Conservation (phyloP, 2,329 filamentous ascomycete genomes). For the Fusarium bactridioides region DNA sequence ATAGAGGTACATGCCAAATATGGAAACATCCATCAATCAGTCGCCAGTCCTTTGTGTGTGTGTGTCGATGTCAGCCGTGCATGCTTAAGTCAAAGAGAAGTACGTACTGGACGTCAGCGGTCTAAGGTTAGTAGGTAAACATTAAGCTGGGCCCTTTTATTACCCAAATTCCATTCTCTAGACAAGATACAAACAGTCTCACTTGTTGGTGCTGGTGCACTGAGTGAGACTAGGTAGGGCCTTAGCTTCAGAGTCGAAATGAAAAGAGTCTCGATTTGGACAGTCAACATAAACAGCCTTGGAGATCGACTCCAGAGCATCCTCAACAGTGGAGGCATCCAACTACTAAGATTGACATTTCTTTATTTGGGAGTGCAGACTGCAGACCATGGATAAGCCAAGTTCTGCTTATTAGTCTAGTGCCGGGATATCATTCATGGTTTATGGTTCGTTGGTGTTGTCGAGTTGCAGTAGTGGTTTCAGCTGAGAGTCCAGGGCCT, state of each 20-base stretch:
- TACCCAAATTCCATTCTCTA: not conserved
- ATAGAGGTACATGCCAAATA: constrained; percentile 18
- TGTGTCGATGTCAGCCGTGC: constrained; percentile 17
- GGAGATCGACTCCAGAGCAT: not conserved
- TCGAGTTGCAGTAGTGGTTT: constrained; percentile 29
- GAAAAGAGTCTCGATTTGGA: constrained; percentile 11
- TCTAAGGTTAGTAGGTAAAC: not conserved
- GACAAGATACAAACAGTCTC: not conserved
- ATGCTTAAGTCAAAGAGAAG: not conserved
- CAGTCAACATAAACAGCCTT: constrained; percentile 8
- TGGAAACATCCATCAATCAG: constrained; percentile 22
- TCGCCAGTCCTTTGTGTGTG: constrained; percentile 4
- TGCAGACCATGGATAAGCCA: not conserved
- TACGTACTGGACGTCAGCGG: not conserved
- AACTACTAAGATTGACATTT: constrained; percentile 8
- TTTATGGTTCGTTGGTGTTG: constrained; percentile 11
- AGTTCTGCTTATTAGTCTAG: constrained; percentile 4
- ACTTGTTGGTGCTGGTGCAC: constrained; percentile 3
- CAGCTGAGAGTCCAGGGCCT: constrained; percentile 15
- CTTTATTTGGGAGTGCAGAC: not conserved
- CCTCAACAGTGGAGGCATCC: not conserved
- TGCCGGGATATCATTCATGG: constrained; percentile 1
- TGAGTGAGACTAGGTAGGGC: not conserved
- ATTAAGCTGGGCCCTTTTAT: not conserved
- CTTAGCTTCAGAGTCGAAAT: constrained; percentile 18